phyloP scores from a whole-genome alignment of 345 rosid genomes.

The Hypericum androsaemum region DNA sequence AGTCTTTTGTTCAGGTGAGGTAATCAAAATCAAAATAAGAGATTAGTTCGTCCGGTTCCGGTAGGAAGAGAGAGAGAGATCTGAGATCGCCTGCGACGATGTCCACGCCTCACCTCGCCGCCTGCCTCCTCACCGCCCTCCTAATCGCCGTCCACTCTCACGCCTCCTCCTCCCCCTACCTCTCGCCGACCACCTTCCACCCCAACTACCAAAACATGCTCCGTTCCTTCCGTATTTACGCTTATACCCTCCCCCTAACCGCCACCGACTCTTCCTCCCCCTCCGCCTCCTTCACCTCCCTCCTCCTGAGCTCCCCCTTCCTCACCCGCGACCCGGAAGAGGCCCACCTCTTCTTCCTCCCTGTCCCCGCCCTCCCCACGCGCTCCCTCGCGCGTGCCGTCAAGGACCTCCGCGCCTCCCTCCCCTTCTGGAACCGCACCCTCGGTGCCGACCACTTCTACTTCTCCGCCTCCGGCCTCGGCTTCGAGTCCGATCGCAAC shows the following conservation, averaged over 20 bases:
- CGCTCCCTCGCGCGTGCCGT: constrained; percentile 31
- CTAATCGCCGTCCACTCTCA: neutral
- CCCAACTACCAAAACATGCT: constrained; percentile 37
- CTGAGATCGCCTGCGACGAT: constrained; percentile 4
- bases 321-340: constrained; percentile 33
- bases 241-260: constrained; percentile 20
- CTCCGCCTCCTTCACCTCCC: constrained; percentile 33
- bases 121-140: constrained; percentile 8
- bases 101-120: constrained; percentile 5
- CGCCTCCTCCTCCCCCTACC: constrained; percentile 22
- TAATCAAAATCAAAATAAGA: too few species aligned
- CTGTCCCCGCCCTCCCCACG: constrained; percentile 24
- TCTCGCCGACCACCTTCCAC: constrained; percentile 30
- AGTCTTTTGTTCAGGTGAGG: too few species aligned
- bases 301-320: constrained; percentile 32
- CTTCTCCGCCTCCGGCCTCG: constrained; percentile 32
- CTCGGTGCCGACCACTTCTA: constrained; percentile 59
- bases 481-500: constrained; percentile 34
- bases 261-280: constrained; percentile 1
- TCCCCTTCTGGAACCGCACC: constrained; percentile 58
- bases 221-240: constrained; percentile 34
- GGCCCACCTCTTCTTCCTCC: constrained; percentile 51
- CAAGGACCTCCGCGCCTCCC: constrained; percentile 18
- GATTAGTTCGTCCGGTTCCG: too few species aligned
- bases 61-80: neutral